Evolutionary conservation across 371 early-diverging fungal genomes (phyloP).

Genomic region (Mucor indicus): DNA sequence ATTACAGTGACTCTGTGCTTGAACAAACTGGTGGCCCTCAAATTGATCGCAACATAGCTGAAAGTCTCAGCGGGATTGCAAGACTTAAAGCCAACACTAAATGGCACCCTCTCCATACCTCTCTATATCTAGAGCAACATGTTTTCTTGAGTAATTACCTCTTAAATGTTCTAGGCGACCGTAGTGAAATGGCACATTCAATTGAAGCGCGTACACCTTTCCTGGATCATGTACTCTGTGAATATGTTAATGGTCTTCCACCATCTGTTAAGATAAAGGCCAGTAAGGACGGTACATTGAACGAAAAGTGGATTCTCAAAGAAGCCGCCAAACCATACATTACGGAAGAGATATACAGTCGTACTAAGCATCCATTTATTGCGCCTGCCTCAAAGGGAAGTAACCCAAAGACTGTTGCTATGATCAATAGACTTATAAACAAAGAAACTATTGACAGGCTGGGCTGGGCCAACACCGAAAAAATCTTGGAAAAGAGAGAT

Average conservation of each 20-base stretch:
- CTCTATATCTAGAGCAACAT: slow-evolving; percentile 17
- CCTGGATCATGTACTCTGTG: slow-evolving; percentile 19
- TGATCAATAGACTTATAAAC: slow-evolving; percentile 10
- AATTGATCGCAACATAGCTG: slow-evolving; percentile 3
- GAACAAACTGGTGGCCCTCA: slow-evolving; percentile 6
- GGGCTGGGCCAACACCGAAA: slow-evolving; percentile 11
- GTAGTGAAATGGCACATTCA: slow-evolving; percentile 28
- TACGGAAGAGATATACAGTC: slow-evolving; percentile 20
- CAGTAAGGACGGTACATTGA: slow-evolving; percentile 10
- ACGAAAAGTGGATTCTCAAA: slow-evolving; percentile 27
- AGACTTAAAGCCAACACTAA: slow-evolving; percentile 13
- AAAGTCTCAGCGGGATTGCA: slow-evolving; percentile 14
- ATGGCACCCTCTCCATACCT: slow-evolving; percentile 26
- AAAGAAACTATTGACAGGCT: slow-evolving; percentile 12
- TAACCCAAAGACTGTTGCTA: background rate
- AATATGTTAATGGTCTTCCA: slow-evolving; percentile 23
- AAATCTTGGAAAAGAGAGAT: slow-evolving; percentile 1
- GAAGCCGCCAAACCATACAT: slow-evolving; percentile 23
- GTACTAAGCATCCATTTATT: slow-evolving; percentile 21
- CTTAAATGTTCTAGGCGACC: slow-evolving; percentile 19
- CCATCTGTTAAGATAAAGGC: slow-evolving; percentile 20
- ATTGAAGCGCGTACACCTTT: slow-evolving; percentile 27
- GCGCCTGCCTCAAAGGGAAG: slow-evolving; percentile 13
- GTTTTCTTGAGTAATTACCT: slow-evolving; percentile 16
- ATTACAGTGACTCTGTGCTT: background rate